phyloP scores from a whole-genome alignment of 305 asterid genomes.

The Caryopteris hybrid region DNA sequence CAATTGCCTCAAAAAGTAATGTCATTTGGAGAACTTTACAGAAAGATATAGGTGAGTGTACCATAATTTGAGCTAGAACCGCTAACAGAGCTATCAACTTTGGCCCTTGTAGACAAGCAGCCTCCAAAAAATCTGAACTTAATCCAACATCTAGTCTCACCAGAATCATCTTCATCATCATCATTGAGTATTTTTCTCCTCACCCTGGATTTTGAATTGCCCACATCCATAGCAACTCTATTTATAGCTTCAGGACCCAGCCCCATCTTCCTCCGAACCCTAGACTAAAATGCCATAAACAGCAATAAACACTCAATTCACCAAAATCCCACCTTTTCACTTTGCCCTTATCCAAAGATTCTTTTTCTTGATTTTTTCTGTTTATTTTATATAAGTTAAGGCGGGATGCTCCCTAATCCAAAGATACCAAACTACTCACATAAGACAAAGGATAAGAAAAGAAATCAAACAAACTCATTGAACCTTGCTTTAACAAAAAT shows the following conservation, averaged over 20 bases:
- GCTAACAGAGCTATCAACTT: conserved; percentile 56
- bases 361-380: conserved; percentile 15
- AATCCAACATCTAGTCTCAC: conserved; percentile 59
- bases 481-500: conserved; percentile 18
- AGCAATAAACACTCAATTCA: conserved; percentile 21
- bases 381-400: conserved; percentile 10
- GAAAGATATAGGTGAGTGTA: conserved; percentile 11
- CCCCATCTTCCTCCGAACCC: conserved; percentile 52
- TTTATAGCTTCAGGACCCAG: conserved; percentile 36
- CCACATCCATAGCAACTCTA: conserved; percentile 29
- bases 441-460: conserved; percentile 22
- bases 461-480: conserved; percentile 14
- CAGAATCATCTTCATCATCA: conserved; percentile 43
- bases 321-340: conserved; percentile 22
- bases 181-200: conserved; percentile 34
- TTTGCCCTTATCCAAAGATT: conserved; percentile 40
- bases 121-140: conserved; percentile 61
- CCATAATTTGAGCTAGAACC: conserved; percentile 58
- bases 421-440: conserved; percentile 42
- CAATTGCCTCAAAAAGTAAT: neutral
- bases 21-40: neutral
- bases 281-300: conserved; percentile 24
- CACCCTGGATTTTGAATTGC: conserved; percentile 38
- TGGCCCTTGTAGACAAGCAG: conserved; percentile 56
- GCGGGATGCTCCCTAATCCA: conserved; percentile 25